Base-by-base conservation (phyloP, 192 early-diverging fungal genomes). In the Backusella parvicylindrica region DNA sequence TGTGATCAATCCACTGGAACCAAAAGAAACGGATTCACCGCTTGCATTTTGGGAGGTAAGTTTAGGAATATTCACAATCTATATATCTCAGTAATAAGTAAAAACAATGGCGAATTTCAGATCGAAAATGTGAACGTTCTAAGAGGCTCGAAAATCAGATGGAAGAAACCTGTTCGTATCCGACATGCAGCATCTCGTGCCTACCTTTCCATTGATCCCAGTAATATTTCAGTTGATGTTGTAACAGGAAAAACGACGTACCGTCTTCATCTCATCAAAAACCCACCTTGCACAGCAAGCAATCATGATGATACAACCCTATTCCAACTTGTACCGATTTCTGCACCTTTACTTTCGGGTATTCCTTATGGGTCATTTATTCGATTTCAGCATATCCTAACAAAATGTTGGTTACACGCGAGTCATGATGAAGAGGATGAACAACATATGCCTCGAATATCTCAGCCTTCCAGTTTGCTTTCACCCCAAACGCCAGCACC, bases 11-110 rank as follows among this genome's bases (percentile, higher is more conserved):
- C 76, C 76, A 37, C 36, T 78, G 33, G 76, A 78, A 26, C 76
- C 76, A 28, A 78, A 73, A 71, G 76, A 78, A 36, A 73, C 71
- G 13, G 72, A 78, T 67, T 72, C 76, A 9, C 76, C 76, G 13
- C 38, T 76, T 18, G 67, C 75, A n/a, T 76, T 76, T 60, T 76
- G 75, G 75, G 75, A 76, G 68, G 74, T 75, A 70, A 50, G 2
- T 47, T 41, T 0, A 26, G 2, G 21, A 43, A 5, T 41, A 23
- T 32, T 23, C 26, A 11, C 31, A 6, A 47, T 18, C 38, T 47
- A 30, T n/a, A n/a, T n/a, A n/a, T n/a, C n/a, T n/a, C n/a, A n/a
- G n/a, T n/a, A n/a, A n/a, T n/a, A n/a, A n/a, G n/a, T n/a, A n/a
- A n/a, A n/a, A n/a, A n/a, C n/a, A n/a, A n/a, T n/a, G n/a, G n/a